phyloP scores from a whole-genome alignment of 2,329 filamentous ascomycete genomes.

The Paramyrothecium roridum region DNA sequence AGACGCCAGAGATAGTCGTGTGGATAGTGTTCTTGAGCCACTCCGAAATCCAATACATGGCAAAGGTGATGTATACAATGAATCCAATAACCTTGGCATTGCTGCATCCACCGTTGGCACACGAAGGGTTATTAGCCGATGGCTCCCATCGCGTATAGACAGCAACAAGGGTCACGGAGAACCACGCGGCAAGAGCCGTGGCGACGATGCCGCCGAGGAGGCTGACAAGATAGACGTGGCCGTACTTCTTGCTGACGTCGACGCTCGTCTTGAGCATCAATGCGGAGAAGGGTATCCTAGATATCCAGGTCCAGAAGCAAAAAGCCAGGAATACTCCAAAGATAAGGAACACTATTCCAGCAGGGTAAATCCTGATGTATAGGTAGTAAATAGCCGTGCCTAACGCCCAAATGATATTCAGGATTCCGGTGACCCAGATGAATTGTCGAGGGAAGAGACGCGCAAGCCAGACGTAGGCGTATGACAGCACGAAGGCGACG shows the following conservation, averaged over 20 bases:
- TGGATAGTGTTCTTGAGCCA: constrained; percentile 94
- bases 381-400: constrained; percentile 87
- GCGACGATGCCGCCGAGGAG: constrained; percentile 77
- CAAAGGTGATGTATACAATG: constrained; percentile 83
- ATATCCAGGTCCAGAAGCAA: constrained; percentile 87
- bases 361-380: constrained; percentile 70
- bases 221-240: constrained; percentile 84
- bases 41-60: constrained; percentile 91
- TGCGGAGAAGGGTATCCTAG: constrained; percentile 84
- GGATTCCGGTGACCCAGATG: constrained; percentile 87
- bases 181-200: constrained; percentile 79
- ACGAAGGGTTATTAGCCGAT: constrained; percentile 45
- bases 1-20: constrained; percentile 81
- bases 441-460: constrained; percentile 82
- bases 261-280: constrained; percentile 86
- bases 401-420: constrained; percentile 82
- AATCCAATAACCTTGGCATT: constrained; percentile 77
- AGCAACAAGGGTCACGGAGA: constrained; percentile 78
- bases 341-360: constrained; percentile 82
- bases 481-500: constrained; percentile 72
- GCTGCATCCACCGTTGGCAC: constrained; percentile 63
- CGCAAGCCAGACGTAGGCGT: constrained; percentile 71
- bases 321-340: constrained; percentile 73
- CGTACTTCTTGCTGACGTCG: constrained; percentile 78
- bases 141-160: constrained; percentile 85